Base-by-base conservation (phyloP, 164 flowering plant genomes). In the Umbellularia californica region DNA sequence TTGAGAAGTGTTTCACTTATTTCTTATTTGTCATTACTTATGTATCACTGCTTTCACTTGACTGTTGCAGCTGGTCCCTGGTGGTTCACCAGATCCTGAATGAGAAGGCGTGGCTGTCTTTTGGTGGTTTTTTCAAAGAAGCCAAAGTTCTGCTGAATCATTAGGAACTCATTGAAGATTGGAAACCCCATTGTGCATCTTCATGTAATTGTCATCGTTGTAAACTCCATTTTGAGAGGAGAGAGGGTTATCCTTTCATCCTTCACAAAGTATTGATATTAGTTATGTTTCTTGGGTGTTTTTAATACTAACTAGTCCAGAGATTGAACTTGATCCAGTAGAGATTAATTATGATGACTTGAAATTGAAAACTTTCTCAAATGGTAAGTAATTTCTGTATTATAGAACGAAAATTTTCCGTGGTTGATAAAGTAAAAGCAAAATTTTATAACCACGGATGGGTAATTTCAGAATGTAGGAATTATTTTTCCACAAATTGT, bases 31-130 rank as follows among this genome's bases (percentile, higher is more conserved):
- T 24, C 17, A n/a, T 69, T 12, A 17, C 28, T 41, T 52, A 30
- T 30, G 35, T 30, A 19, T 2, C 22, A 28, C 33, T 55, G 22
- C 41, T 64, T 0, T 60, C 65, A 50, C 9, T 12, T 17, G 14
- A 12, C 30, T 50, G n/a, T 41, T 88, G 87, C 94, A 90, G 97
- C 79, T 90, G 77, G 97, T 92, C 11, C 94, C 97, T 47, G 97
- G 97, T 74, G 97, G 97, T 72, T 88, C 94, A 0, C 97, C 92
- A n/a, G 92, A 91, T 68, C 69, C 75, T 12, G 71, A 75, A 47
- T 70, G 68, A 69, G 66, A 55, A 20, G 30, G 28, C 5, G 4
- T 60, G 27, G 50, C 47, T 33, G 25, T 14, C 33, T 3, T 3
- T 64, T 12, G 22, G 67, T 64, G 22, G 67, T 64, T 64, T 25